These are phyloP conservation scores for Chenopodium formosanum DNA, from an alignment of 148 eudicot genomes.

Conservation along the genomic window DNA sequence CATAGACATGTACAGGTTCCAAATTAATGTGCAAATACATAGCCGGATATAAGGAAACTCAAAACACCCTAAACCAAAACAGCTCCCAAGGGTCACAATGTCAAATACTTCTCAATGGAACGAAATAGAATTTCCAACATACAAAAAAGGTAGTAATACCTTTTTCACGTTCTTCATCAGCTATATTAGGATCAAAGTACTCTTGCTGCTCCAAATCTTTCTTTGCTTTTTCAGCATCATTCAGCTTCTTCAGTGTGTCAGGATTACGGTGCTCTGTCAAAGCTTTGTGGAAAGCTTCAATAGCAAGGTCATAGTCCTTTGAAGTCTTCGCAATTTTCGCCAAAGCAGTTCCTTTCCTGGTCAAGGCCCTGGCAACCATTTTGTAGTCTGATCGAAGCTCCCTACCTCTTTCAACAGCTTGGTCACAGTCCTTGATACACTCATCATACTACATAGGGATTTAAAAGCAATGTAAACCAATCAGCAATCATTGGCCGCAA, in stretches of 20 bases:
- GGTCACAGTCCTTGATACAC: conserved; percentile 88
- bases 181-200: conserved; percentile 78
- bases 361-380: conserved; percentile 94
- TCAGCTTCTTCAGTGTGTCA: conserved; percentile 82
- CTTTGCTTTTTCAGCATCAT: conserved; percentile 95
- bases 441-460: conserved; percentile 62
- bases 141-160: conserved; percentile 37
- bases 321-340: conserved; percentile 79
- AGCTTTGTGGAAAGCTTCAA: conserved; percentile 92
- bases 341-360: conserved; percentile 89
- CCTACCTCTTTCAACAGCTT: conserved; percentile 95
- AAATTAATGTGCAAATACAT: not conserved
- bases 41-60: not conserved
- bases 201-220: conserved; percentile 91
- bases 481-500: conserved; percentile 1
- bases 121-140: not conserved
- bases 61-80: not conserved
- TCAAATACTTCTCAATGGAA: too few relatives aligned
- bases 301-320: conserved; percentile 81
- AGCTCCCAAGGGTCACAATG: too few relatives aligned
- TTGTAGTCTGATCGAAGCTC: conserved; percentile 91
- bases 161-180: conserved; percentile 97
- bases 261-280: conserved; percentile 97
- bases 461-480: not conserved
- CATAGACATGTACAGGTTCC: not conserved